A percentile compares a stretch with the other conserved stretches of the same genome.
phyloP scores from a whole-genome alignment of 2,329 filamentous ascomycete species.

The Fusarium sororula region DNA sequence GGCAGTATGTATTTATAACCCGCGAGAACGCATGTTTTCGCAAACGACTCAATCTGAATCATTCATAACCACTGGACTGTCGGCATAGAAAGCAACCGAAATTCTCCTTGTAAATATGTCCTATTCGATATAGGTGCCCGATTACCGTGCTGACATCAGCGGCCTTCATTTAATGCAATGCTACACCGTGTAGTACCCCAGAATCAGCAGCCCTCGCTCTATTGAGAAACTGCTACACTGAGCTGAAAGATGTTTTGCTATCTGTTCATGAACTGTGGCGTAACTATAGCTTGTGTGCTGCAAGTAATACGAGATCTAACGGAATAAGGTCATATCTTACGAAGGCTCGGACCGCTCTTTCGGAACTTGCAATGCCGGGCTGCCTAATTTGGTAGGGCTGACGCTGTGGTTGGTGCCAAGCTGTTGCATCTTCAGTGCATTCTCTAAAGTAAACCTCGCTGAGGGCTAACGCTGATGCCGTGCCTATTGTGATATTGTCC shows the following conservation, averaged over 20 bases:
- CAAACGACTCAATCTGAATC: too few relatives aligned
- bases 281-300: not conserved
- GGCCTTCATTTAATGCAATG: not conserved
- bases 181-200: not conserved
- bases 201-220: not conserved
- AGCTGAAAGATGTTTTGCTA: not conserved
- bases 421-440: not conserved
- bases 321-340: not conserved
- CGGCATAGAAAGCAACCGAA: fast-evolving
- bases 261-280: too few relatives aligned
- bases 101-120: not conserved
- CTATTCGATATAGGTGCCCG: not conserved
- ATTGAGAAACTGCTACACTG: not conserved
- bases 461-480: too few relatives aligned
- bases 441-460: too few relatives aligned
- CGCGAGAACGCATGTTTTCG: fast-evolving
- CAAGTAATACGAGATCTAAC: not conserved
- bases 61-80: not conserved
- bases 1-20: not conserved
- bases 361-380: not conserved
- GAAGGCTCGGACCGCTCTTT: not conserved
- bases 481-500: too few relatives aligned
- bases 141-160: not conserved
- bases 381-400: not conserved
- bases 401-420: not conserved